These are phyloP conservation scores for Fraxinus greggii DNA, from an alignment of 305 asterid species.

Conservation along the genomic window DNA sequence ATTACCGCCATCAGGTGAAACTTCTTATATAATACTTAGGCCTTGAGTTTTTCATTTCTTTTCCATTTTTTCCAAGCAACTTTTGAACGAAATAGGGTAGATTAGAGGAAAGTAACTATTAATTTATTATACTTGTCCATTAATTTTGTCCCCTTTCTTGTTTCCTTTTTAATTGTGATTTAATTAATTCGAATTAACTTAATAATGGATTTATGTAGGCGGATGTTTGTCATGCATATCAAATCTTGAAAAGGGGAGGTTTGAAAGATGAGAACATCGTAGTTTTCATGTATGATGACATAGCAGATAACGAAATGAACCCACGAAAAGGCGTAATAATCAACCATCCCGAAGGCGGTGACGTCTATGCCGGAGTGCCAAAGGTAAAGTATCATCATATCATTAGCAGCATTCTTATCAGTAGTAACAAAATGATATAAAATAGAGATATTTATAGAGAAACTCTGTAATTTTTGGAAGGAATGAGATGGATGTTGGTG, in stretches of 20 bases:
- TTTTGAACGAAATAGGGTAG: neutral
- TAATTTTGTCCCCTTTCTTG: neutral
- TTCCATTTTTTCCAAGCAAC: neutral
- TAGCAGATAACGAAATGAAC: constrained; percentile 56
- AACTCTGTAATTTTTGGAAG: neutral
- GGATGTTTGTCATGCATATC: constrained; percentile 95
- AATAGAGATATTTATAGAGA: neutral
- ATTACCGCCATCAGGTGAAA: constrained; percentile 86
- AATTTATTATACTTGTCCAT: neutral
- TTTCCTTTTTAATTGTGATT: neutral
- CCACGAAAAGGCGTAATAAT: constrained; percentile 77
- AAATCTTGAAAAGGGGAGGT: constrained; percentile 79
- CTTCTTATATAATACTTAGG: neutral
- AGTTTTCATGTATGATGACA: constrained; percentile 93
- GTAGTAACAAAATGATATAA: neutral
- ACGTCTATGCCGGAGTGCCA: constrained; percentile 84
- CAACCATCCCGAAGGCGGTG: constrained; percentile 69
- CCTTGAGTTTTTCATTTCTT: neutral
- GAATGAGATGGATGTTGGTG: neutral
- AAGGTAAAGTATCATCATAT: constrained; percentile 45
- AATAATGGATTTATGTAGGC: constrained; percentile 46
- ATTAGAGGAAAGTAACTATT: neutral
- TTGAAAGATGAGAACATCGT: constrained; percentile 76
- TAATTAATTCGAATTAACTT: neutral
- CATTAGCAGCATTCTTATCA: neutral